Percentiles rank a stretch among this genome's conserved stretches.
phyloP scores from a whole-genome alignment of 257 asterid genomes.

The Nicotiana attenuata region DNA sequence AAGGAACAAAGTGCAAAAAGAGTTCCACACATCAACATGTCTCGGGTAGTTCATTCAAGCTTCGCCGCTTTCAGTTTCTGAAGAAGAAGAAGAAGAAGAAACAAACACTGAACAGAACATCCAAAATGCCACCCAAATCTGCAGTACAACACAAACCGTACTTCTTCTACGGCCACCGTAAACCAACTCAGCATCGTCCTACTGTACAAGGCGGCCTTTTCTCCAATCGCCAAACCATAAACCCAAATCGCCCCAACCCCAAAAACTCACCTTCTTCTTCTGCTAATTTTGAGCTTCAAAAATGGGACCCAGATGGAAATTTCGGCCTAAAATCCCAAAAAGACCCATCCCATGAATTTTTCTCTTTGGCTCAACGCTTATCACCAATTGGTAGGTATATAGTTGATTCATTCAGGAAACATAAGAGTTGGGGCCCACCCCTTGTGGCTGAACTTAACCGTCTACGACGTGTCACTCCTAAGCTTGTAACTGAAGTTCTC shows the following conservation, averaged over 20 bases:
- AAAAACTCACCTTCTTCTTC: slow-evolving; percentile 8
- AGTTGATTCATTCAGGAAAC: slow-evolving; percentile 72
- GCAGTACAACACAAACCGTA: slow-evolving; percentile 48
- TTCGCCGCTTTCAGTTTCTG: background rate
- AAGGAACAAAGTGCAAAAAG: no score
- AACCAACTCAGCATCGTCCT: slow-evolving; percentile 81
- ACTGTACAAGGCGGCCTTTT: slow-evolving; percentile 86
- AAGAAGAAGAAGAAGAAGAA: no score
- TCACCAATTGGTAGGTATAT: slow-evolving; percentile 88
- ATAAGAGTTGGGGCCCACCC: slow-evolving; percentile 65
- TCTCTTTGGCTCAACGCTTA: slow-evolving; percentile 54
- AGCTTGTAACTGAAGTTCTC: slow-evolving; percentile 78
- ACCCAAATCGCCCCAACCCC: slow-evolving; percentile 20
- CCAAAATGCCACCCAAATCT: slow-evolving; percentile 46
- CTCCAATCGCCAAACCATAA: slow-evolving; percentile 61
- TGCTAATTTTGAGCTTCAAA: slow-evolving; percentile 61
- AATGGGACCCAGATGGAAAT: slow-evolving; percentile 69
- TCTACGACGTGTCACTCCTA: slow-evolving; percentile 85
- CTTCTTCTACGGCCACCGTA: slow-evolving; percentile 93
- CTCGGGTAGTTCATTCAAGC: no score
- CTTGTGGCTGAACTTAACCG: slow-evolving; percentile 66
- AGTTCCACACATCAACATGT: no score
- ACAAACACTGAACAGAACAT: background rate
- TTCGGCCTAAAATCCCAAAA: background rate
- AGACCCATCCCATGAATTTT: slow-evolving; percentile 73